Conservation (phyloP, 78 protist genomes). For the Dictyostelium intermedium region DNA sequence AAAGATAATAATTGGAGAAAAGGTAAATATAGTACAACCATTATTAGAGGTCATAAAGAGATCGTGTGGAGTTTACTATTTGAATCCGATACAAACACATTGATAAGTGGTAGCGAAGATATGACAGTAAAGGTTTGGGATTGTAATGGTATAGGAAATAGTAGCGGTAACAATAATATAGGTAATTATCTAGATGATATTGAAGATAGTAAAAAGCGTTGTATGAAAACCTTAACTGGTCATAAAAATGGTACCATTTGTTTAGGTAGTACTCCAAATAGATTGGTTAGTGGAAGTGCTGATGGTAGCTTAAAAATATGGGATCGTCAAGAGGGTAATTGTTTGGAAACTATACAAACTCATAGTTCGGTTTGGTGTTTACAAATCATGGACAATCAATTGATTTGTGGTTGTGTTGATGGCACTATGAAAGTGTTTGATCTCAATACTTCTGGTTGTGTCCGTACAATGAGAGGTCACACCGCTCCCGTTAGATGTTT, state of each 20-base stretch:
- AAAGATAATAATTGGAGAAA: conserved; percentile 70
- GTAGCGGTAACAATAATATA: neutral
- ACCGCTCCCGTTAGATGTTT: conserved; percentile 71
- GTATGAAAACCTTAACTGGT: conserved; percentile 28
- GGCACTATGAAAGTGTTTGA: conserved; percentile 72
- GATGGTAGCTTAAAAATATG: conserved; percentile 68
- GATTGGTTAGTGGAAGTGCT: conserved; percentile 61
- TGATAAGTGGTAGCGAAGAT: conserved; percentile 68
- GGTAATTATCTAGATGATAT: neutral
- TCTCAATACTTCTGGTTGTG: conserved; percentile 46
- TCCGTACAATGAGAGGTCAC: conserved; percentile 60
- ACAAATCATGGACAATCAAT: conserved; percentile 38
- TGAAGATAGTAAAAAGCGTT: conserved; percentile 65
- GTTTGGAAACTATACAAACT: conserved; percentile 67
- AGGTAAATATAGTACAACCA: conserved; percentile 71
- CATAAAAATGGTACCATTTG: conserved; percentile 76
- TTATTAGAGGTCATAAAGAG: conserved; percentile 66
- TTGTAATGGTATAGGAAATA: conserved; percentile 45
- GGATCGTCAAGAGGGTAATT: conserved; percentile 56
- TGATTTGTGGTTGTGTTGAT: conserved; percentile 73
- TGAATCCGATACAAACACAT: conserved; percentile 48
- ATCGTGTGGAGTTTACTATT: conserved; percentile 65
- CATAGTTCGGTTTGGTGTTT: conserved; percentile 69
- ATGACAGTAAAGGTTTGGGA: conserved; percentile 78
- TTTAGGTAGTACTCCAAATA: conserved; percentile 33